Base-by-base conservation (phyloP, 2,329 filamentous ascomycete genomes). In the Epichloe aotearoae region DNA sequence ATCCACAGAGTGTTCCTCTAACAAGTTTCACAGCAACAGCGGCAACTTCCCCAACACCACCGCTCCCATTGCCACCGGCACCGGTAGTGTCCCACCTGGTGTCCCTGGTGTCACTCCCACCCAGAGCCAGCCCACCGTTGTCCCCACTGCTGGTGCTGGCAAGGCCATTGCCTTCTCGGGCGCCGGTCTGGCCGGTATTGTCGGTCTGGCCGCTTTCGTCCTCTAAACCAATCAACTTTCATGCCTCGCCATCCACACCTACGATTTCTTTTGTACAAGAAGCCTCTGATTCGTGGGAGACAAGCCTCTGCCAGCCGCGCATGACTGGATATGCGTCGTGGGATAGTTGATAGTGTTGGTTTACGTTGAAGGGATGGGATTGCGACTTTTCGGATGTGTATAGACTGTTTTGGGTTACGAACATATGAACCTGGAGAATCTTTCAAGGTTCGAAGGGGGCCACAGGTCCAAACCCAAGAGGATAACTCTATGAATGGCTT, bases 121-220 rank as follows among this genome's bases (percentile, higher is more conserved):
- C 64, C 55, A 59, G 62, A 57, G 53, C 61, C 55, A 62, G 49
- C 58, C 68, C 57, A 58, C 62, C 56, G 50, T 66, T 50, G 65
- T 74, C 58, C 68, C 73, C 59, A 75, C 77, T 51, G 75, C 73
- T 56, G 75, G 73, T 68, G 79, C 77, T 56, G 74, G 69, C 71
- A 78, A 76, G 72, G 67, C 67, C 57, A 73, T 73, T 57, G 74
- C 69, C 61, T 66, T 80, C 59, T 79, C 77, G 41, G 79, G 76
- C 56, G 79, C 74, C 54, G 76, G 71, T 58, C 74, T 83, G 59
- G 79, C 76, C 59, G 79, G 74, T 72, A 64, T 81, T 58, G 69
- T 82, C 64, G 80, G 74, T 62, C 64, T 82, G 54, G 77, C 75
- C 62, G 78, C 76, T 64, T 70, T 76, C 65, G 63, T 74, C 62